Conservation (phyloP, 1,139 yeast genomes). For the Groenewaldozyma auringiensis region DNA sequence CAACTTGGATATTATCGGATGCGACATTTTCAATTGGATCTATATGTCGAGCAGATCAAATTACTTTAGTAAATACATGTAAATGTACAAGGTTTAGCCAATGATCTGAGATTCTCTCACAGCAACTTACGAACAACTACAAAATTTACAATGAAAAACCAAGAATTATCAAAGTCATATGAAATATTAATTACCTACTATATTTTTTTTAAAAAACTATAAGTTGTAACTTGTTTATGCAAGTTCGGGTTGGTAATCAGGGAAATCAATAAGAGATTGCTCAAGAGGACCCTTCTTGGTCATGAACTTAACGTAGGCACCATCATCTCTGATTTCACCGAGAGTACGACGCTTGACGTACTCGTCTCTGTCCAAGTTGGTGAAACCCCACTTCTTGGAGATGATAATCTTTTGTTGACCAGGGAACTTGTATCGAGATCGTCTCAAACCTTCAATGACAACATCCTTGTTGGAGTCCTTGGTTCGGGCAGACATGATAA, state of each 20-base stretch:
- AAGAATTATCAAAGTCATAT: no score
- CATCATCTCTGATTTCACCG: slow-evolving; percentile 98
- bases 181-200: no score
- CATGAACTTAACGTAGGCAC: slow-evolving; percentile 99
- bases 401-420: slow-evolving; percentile 99
- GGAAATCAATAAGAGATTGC: slow-evolving; percentile 89
- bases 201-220: no score
- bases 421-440: slow-evolving; percentile 99
- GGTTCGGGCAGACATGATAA: slow-evolving; percentile 96
- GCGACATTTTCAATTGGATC: slow-evolving; percentile 9
- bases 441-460: slow-evolving; percentile 98
- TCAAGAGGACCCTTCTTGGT: slow-evolving; percentile 93
- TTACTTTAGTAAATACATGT: no score
- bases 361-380: slow-evolving; percentile 96
- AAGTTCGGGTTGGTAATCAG: slow-evolving; percentile 56
- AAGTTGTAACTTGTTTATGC: no score
- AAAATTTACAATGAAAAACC: no score
- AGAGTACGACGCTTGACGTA: slow-evolving; percentile 89
- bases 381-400: slow-evolving; percentile 99
- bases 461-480: slow-evolving; percentile 96
- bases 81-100: no score
- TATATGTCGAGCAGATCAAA: no score
- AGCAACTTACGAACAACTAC: no score
- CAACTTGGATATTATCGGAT: slow-evolving; percentile 23
- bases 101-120: no score